Percentiles rank a stretch among this genome's conserved stretches.
Conservation (phyloP, 495 filamentous ascomycete genomes). For the Annulohypoxylon bovei region DNA sequence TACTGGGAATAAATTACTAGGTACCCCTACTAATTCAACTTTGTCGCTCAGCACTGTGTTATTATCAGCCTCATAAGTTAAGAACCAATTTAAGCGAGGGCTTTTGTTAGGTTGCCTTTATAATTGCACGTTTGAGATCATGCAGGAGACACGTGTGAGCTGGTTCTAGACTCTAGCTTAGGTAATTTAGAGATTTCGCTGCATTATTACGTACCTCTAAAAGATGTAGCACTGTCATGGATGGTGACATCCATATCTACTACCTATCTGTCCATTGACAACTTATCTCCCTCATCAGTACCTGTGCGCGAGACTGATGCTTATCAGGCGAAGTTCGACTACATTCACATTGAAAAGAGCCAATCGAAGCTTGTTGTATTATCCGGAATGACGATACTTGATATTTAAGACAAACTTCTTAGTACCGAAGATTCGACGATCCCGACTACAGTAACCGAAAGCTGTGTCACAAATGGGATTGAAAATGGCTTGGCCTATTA, state of each 20-base stretch:
- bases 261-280: background rate
- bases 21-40: background rate
- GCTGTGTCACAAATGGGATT: background rate
- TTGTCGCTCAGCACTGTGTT: background rate
- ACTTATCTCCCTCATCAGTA: background rate
- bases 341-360: background rate
- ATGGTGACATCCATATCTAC: background rate
- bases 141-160: background rate
- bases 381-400: background rate
- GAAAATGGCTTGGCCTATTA: background rate
- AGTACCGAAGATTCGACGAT: background rate
- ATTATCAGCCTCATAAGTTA: background rate
- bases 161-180: background rate
- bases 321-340: background rate
- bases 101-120: background rate
- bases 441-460: background rate
- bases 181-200: background rate
- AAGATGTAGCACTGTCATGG: background rate
- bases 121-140: background rate
- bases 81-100: background rate
- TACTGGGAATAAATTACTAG: background rate
- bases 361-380: constrained; percentile 3
- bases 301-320: background rate
- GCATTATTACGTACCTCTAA: constrained; percentile 14
- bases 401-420: background rate